Percentiles rank a stretch among this genome's conserved stretches.
These are phyloP conservation scores for Dunaliella primolecta DNA, from an alignment of 139 green algal species.

Conservation along the genomic window DNA sequence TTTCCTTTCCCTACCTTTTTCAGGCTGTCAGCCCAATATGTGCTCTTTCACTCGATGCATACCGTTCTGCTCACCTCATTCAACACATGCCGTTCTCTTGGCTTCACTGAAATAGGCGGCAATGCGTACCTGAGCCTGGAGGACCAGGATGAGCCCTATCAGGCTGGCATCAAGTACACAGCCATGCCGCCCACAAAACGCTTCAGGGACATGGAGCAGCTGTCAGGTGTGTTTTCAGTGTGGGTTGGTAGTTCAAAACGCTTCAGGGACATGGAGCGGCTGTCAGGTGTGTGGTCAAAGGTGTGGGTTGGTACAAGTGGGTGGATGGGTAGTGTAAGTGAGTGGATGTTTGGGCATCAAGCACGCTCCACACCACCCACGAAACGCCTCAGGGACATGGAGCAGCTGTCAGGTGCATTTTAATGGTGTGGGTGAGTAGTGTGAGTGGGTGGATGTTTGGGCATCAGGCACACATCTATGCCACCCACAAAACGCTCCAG, in stretches of 20 bases:
- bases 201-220: constrained; percentile 97
- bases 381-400: constrained; percentile 97
- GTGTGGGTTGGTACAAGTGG: neutral
- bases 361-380: constrained; percentile 92
- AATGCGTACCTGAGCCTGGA: constrained; percentile 87
- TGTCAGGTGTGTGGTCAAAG: constrained; percentile 66
- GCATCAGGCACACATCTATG: constrained; percentile 94
- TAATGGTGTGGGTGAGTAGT: neutral
- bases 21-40: too few species aligned
- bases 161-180: constrained; percentile 87
- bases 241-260: constrained; percentile 63
- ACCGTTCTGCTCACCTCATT: too few species aligned
- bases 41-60: too few species aligned
- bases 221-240: constrained; percentile 66
- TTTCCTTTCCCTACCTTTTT: too few species aligned
- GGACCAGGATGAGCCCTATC: constrained; percentile 76
- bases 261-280: constrained; percentile 97
- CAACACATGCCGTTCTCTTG: too few species aligned
- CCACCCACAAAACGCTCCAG: constrained; percentile 94
- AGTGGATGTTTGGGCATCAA: too few species aligned
- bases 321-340: neutral
- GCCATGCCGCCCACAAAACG: constrained; percentile 96
- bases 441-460: too few species aligned
- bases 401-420: constrained; percentile 84
- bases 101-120: too few species aligned